Evolutionary conservation across 257 asterid genomes (phyloP), one percentile per base, ranked within the genome.

Genomic region (Anisodus acutangulus): DNA sequence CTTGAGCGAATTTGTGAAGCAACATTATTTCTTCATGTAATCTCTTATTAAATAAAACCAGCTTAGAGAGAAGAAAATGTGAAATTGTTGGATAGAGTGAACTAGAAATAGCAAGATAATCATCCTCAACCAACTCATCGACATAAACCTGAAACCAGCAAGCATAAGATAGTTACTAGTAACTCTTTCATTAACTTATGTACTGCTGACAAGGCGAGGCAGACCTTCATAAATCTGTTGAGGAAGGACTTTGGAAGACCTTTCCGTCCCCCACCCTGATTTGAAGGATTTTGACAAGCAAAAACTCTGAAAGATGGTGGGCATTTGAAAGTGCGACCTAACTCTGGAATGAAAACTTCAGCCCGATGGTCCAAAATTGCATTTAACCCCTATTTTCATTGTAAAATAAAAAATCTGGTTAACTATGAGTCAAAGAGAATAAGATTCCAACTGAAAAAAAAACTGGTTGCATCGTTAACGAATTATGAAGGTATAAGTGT

Each of bases 261-360:
- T 90, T 97, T 97, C 74, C 99, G 92, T 3, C 99, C 99, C 10
- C 99, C 99, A 84, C 99, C 99, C 90, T 97, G 98, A 86, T 89
- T 86, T 53, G 97, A 88, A 82, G 98, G 99, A 88, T 97, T 97
- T 89, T 97, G 99, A 88, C 99, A 97, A 35, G 98, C 98, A 91
- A 97, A 97, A 83, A 94, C 94, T 85, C 98, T 87, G 86, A 97
- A 97, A 85, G 99, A 92, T 39, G 92, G 1, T 0, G 99, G 98
- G 84, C 99, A 95, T 88, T 93, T 93, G 85, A 89, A 97, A 80
- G 95, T 90, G 58, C 87, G 88, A 76, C 97, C 98, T 87, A 97
- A 89, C 87, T 97, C 99, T 51, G 99, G 99, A 85, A 97, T 93
- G 90, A 93, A 97, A 82, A 95, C 98, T 91, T 97, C 99, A 84